Conservation (phyloP, 805 yeast species). For the Millerago galiae region DNA sequence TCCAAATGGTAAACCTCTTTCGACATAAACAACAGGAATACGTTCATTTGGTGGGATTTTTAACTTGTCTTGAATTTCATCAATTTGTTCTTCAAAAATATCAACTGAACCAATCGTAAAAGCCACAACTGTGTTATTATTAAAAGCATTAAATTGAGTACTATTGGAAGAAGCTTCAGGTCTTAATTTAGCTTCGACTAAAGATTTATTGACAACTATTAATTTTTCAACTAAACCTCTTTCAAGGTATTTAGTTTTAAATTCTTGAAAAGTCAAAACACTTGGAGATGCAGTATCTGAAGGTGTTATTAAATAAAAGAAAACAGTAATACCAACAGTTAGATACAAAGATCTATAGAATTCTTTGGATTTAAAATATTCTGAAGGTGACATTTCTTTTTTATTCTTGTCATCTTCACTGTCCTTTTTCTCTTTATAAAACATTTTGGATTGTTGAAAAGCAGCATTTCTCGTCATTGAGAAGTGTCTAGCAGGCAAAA, state of each 20-base stretch:
- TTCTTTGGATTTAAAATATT: conserved; percentile 37
- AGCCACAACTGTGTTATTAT: conserved; percentile 35
- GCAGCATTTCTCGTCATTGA: too few relatives aligned
- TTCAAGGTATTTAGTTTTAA: conserved; percentile 65
- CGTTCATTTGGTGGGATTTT: conserved; percentile 64
- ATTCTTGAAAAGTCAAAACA: conserved; percentile 81
- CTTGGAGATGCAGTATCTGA: conserved; percentile 21
- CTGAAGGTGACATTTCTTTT: conserved; percentile 25
- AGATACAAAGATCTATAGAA: conserved; percentile 32
- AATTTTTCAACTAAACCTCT: conserved; percentile 72
- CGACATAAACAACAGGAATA: conserved; percentile 71
- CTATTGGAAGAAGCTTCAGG: conserved; percentile 49
- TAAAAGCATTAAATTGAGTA: conserved; percentile 34
- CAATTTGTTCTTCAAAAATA: conserved; percentile 77
- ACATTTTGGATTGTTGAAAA: conserved; percentile 9
- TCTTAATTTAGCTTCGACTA: conserved; percentile 46
- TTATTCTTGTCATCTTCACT: conserved; percentile 17
- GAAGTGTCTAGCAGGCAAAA: too few relatives aligned
- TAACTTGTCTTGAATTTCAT: conserved; percentile 60
- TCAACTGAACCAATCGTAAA: conserved; percentile 89
- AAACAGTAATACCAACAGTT: conserved; percentile 31
- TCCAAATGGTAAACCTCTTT: conserved; percentile 57
- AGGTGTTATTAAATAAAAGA: conserved; percentile 30
- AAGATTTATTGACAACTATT: conserved; percentile 67
- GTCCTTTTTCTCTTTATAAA: conserved; percentile 7